These are phyloP conservation scores for Orobanche coerulescens DNA, from an alignment of 257 asterid genomes.

Conservation along the genomic window DNA sequence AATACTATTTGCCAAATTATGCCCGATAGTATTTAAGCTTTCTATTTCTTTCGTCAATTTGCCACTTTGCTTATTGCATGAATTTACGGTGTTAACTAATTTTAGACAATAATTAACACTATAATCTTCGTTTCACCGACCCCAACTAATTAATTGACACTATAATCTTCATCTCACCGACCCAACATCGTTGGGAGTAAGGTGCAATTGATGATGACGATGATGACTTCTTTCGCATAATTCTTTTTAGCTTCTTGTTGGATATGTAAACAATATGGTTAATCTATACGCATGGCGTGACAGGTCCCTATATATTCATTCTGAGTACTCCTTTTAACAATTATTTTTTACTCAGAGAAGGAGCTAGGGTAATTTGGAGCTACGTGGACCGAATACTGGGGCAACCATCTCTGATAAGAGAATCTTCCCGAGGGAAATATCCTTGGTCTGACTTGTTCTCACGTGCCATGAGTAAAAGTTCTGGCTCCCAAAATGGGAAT, in stretches of 20 bases:
- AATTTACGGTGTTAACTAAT: too few species aligned
- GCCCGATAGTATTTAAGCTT: not conserved
- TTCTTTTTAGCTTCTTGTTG: not conserved
- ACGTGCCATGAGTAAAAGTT: slow-evolving; percentile 43
- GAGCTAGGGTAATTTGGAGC: slow-evolving; percentile 93
- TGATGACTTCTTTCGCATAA: too few species aligned
- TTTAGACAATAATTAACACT: too few species aligned
- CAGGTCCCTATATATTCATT: not conserved
- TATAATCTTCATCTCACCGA: too few species aligned
- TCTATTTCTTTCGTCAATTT: too few species aligned
- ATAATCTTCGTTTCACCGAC: too few species aligned
- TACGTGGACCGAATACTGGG: slow-evolving; percentile 95
- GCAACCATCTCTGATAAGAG: slow-evolving; percentile 93
- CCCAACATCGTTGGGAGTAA: too few species aligned
- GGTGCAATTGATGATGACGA: too few species aligned
- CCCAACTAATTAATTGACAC: too few species aligned
- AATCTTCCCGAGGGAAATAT: slow-evolving; percentile 94
- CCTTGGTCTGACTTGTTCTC: slow-evolving; percentile 86
- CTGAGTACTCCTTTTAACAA: not conserved
- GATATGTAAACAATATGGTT: not conserved
- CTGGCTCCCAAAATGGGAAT: slow-evolving; percentile 39
- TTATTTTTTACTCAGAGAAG: slow-evolving; percentile 58
- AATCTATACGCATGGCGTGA: slow-evolving; percentile 20
- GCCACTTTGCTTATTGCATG: too few species aligned
- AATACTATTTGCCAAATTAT: not conserved